Base-by-base conservation (phyloP, 208 protist species). In the Trypanosomatidae sp. region DNA sequence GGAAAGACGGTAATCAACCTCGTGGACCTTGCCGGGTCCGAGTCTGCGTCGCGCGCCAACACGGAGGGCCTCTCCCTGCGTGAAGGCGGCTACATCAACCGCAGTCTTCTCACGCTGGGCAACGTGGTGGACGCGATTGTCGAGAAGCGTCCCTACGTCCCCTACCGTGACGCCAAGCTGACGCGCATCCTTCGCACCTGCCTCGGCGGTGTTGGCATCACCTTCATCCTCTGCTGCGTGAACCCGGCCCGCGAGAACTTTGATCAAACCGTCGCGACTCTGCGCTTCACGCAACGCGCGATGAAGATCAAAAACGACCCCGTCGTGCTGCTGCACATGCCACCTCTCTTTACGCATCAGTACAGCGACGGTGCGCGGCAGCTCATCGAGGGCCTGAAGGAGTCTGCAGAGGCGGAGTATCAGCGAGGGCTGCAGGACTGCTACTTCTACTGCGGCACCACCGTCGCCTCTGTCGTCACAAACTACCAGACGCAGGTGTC, bases 21-120 rank as follows among this genome's bases (percentile, higher is more conserved):
- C 28, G 92, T 96, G n/a, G 97, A 99, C 79, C 84, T 99, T 13
- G 97, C 97, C 36, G 97, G 97, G 5, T 92, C 81, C 53, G 96
- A 99, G 75, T 87, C 86, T 3, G 83, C 89, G 30, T 83, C 85
- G 41, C 84, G 86, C 59, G 80, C 88, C 30, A 87, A 95, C 76
- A 97, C 97, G 0, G 88, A 95, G 15, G 98, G 98, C 10, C 50
- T 80, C 9, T 76, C 82, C 65, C 85, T 93, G 9, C 76, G 89
- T n/a, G 89, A 89, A 43, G 83, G 81, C 33, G 86, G 83, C 56
- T 85, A 93, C 72, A 98, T 99, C 77, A 98, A 99, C 79, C 73
- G 86, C 22, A 97, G 92, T 64, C 85, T 99, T 33, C 84, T 95
- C 49, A 82, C 92, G 12, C 86, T 99, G 1, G 94, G 94, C 44